Percentiles rank a stretch among this genome's conserved stretches.
Conservation (phyloP, 1,139 yeast genomes). For the Suhomyces atakaporum region DNA sequence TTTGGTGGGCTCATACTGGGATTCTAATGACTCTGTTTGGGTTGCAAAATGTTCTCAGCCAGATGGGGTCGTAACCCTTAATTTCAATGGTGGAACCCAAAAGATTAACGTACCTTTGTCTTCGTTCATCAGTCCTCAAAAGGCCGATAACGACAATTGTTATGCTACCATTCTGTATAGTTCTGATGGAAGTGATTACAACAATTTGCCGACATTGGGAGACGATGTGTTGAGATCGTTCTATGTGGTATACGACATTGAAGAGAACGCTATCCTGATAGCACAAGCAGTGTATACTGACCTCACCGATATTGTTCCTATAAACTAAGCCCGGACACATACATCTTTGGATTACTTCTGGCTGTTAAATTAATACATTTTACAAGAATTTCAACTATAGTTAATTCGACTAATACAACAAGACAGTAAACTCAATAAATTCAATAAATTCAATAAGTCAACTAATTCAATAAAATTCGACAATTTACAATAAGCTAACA, state of each 20-base stretch:
- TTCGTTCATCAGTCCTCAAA: background rate
- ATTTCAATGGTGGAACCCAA: background rate
- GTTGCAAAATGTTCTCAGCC: background rate
- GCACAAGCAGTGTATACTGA: slow-evolving; percentile 11
- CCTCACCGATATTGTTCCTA: background rate
- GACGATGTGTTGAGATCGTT: slow-evolving; percentile 23
- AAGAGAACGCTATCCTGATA: slow-evolving; percentile 18
- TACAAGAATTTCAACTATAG: too few relatives aligned
- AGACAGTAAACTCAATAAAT: too few relatives aligned
- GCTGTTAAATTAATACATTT: too few relatives aligned
- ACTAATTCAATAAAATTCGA: too few relatives aligned
- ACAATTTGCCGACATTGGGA: slow-evolving; percentile 16
- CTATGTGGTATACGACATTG: slow-evolving; percentile 25
- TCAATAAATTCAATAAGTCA: too few relatives aligned
- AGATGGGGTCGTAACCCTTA: background rate
- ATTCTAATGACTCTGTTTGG: background rate
- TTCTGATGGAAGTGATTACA: background rate
- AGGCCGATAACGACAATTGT: background rate
- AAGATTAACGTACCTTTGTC: slow-evolving; percentile 1
- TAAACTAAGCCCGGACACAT: too few relatives aligned
- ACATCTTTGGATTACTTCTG: too few relatives aligned
- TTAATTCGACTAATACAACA: too few relatives aligned
- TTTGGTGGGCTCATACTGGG: background rate
- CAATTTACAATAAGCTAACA: too few relatives aligned
- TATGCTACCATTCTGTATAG: background rate